A percentile compares a stretch with the other conserved stretches of the same genome.
Evolutionary conservation across 208 protist genomes (phyloP).

Genomic region (Crithidia thermophila): DNA sequence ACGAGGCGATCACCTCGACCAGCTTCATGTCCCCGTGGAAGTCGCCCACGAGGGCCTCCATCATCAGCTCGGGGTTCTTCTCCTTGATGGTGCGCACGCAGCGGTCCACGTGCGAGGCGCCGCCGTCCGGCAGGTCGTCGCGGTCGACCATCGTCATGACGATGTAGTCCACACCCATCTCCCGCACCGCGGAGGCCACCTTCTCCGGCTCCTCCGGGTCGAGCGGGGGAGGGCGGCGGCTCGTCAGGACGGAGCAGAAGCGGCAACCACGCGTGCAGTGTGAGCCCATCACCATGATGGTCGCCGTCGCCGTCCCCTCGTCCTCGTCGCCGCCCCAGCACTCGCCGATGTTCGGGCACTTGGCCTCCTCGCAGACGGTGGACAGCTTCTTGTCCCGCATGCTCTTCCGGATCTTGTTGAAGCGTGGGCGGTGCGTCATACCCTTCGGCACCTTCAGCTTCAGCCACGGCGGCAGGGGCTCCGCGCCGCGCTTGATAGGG

Average conservation of each 20-base stretch:
- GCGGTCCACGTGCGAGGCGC: constrained; percentile 91
- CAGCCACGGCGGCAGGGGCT: constrained; percentile 92
- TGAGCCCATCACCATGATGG: constrained; percentile 99
- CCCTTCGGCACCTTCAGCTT: constrained; percentile 93
- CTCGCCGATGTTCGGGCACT: constrained; percentile 98
- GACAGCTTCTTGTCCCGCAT: constrained; percentile 90
- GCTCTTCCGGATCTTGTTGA: constrained; percentile 74
- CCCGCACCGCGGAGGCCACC: constrained; percentile 91
- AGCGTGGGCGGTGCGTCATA: constrained; percentile 74
- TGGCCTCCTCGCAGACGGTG: constrained; percentile 95
- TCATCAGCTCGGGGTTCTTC: constrained; percentile 69
- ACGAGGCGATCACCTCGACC: constrained; percentile 87
- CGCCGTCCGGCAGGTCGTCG: constrained; percentile 95
- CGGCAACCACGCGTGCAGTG: constrained; percentile 98
- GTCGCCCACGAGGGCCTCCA: constrained; percentile 98
- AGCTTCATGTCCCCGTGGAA: constrained; percentile 92
- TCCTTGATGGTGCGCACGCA: constrained; percentile 93
- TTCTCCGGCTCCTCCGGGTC: constrained; percentile 96
- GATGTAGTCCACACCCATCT: constrained; percentile 98
- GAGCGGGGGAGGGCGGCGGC: constrained; percentile 91
- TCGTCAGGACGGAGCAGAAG: constrained; percentile 98
- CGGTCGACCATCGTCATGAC: constrained; percentile 99
- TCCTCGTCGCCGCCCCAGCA: constrained; percentile 96
- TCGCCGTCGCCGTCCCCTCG: constrained; percentile 93
- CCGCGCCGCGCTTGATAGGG: constrained; percentile 74